Evolutionary conservation across 495 filamentous ascomycete genomes (phyloP), one percentile per base, ranked within the genome.

Genomic region (Cenococcum geophilum): DNA sequence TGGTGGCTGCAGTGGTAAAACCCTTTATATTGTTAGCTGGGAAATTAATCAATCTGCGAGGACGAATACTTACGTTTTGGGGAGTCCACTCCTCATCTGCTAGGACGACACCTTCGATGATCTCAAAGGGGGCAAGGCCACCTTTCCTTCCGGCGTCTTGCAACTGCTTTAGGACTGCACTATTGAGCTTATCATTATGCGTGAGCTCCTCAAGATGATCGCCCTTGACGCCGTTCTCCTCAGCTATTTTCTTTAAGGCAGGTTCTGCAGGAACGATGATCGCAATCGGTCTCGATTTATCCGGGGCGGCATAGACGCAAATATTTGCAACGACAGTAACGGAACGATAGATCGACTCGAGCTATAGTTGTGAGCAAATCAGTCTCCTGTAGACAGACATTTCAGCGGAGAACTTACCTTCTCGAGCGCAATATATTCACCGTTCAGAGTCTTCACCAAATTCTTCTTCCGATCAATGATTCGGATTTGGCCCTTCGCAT

Each of bases 381-480:
- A 52, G 10, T 23, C 25, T 18, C 3, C 14, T 10, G 25, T 25
- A 2, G 6, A 9, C 18, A 32, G 22, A 25, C 0, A 4, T 9
- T 52, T 32, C 20, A 52, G 3, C 11, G 40, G 40, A 10, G 18
- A 45, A 23, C 21, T 52, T 55, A 79, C 76, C 75, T 98, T 98
- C 84, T 98, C 93, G 20, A 98, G 82, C 35, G 93, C 93, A 71
- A 98, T 96, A 75, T 98, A 98, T 78, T 98, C 93, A 69, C 93
- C 93, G 71, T 92, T 90, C 58, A 88, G 79, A 1, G 91, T 98
- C 85, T 97, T 97, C 73, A 96, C 87, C 63, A 97, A 75, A 73
- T 97, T 97, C 86, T 97, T 97, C 88, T 96, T 97, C 69, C 91
- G 89, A 75, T 97, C 91, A 68, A 97, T 95, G 73, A 97, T 88